These are phyloP conservation scores for Lepidium aucheri DNA, from an alignment of 345 rosid species.

Conservation along the genomic window DNA sequence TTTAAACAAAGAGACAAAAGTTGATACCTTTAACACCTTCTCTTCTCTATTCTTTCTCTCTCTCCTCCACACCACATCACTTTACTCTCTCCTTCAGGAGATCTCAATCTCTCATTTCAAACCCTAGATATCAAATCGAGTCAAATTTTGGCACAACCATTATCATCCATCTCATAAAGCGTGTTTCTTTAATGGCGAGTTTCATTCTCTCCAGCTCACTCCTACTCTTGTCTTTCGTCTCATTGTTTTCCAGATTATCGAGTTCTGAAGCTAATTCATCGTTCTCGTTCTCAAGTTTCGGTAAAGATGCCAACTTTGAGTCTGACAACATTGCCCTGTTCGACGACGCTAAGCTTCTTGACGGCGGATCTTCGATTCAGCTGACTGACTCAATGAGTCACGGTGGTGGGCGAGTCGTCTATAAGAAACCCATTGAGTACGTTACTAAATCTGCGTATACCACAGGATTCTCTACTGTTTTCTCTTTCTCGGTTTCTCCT, in stretches of 20 bases:
- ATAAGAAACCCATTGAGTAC: conserved; percentile 59
- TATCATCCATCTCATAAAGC: conserved; percentile 29
- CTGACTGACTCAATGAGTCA: conserved; percentile 41
- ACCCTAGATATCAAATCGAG: conserved; percentile 35
- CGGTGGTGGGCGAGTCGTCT: conserved; percentile 51
- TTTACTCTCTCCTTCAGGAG: conserved; percentile 18
- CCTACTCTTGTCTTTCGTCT: conserved; percentile 19
- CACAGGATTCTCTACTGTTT: conserved; percentile 51
- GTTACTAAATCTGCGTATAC: conserved; percentile 37
- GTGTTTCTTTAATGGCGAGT: conserved; percentile 40
- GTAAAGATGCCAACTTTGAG: conserved; percentile 43
- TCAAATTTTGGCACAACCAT: conserved; percentile 33
- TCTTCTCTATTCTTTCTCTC: background rate
- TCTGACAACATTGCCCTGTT: conserved; percentile 40
- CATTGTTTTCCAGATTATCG: conserved; percentile 29
- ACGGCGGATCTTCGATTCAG: conserved; percentile 47
- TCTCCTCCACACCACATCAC: background rate
- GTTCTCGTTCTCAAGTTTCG: conserved; percentile 43
- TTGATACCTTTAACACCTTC: conserved; percentile 17
- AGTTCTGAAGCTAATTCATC: conserved; percentile 36
- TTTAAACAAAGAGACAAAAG: conserved; percentile 17
- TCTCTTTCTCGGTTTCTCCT: conserved; percentile 53
- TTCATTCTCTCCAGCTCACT: conserved; percentile 23
- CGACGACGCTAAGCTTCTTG: conserved; percentile 55
- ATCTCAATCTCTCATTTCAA: conserved; percentile 14